These are phyloP conservation scores for Scenedesmus sp. DNA, from an alignment of 163 green algal species.

Conservation along the genomic window DNA sequence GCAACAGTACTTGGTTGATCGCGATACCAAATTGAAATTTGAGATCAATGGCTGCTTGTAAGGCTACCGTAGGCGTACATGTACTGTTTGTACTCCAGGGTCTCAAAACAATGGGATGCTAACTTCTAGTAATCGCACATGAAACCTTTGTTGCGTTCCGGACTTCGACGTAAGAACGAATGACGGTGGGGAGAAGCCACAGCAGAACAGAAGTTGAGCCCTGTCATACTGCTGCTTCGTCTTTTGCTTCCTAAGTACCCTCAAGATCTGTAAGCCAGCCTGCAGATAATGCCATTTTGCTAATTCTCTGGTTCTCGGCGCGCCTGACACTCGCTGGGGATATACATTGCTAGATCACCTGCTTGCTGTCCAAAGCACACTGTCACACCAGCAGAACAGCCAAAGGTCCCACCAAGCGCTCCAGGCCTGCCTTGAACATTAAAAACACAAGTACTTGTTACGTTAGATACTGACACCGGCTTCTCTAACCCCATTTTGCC, in stretches of 20 bases:
- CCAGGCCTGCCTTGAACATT: neutral
- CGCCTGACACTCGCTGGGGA: neutral
- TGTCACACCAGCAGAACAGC: neutral
- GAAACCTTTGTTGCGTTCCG: too few relatives aligned
- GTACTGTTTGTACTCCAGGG: conserved; percentile 1
- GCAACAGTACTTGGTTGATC: neutral
- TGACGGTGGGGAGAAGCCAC: neutral
- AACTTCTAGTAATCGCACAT: neutral
- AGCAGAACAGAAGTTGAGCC: neutral
- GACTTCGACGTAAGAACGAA: neutral
- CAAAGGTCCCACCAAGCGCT: neutral
- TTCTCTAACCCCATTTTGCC: neutral
- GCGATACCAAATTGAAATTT: neutral
- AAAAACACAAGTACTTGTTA: neutral
- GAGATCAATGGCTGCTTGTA: neutral
- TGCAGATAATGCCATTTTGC: neutral
- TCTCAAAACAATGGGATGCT: neutral
- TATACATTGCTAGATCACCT: neutral
- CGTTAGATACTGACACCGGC: neutral
- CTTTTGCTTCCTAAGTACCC: neutral
- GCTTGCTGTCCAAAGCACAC: neutral
- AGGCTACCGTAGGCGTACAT: neutral
- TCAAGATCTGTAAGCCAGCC: neutral
- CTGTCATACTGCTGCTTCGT: conserved; percentile 3
- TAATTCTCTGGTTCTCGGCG: neutral